Evolutionary conservation across 345 rosid species (phyloP), one percentile per base, ranked within the genome.

Genomic region (Euclidium syriacum): DNA sequence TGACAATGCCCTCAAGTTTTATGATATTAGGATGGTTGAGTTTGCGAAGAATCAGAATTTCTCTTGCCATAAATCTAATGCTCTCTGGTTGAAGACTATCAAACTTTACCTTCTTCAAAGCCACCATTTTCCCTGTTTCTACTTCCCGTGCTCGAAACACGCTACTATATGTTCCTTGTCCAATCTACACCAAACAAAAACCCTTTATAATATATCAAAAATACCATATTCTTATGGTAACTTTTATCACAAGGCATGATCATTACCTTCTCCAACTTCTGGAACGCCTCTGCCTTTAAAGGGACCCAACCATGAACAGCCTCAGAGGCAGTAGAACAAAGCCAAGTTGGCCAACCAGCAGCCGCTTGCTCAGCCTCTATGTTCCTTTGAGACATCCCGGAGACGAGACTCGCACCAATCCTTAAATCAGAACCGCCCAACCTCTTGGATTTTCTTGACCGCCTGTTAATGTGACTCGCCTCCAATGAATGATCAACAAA

Each of bases 151-250:
- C 95, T 59, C 81, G 79, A 62, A 83, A 87, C 41, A 87, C 95
- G 7, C 83, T 87, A 75, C 95, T 87, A 67, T 87, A 87, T 42
- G 95, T 87, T 9, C 95, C 95, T 79, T 87, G 95, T 75, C 95
- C 95, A 69, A 87, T 81, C 95, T 87, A 71, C 55, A 59, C 46
- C 51, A 25, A 7, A 56, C 3, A 40, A n/a, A 36, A 17, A 9
- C n/a, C n/a, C n/a, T n/a, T n/a, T n/a, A n/a, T n/a, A n/a, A n/a
- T n/a, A n/a, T n/a, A n/a, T n/a, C 17, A 14, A 39, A 20, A 38
- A n/a, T 5, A n/a, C n/a, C 23, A 8, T 32, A 7, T 3, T 3
- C 0, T 42, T 6, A 7, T 25, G 39, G 23, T 71, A 57, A 44
- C 62, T 65, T 58, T 11, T 11, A 9, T 43, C 16, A 17, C 62